These are phyloP conservation scores for Blastobotrys peoriensis DNA, from an alignment of 805 yeast genomes.

Conservation along the genomic window DNA sequence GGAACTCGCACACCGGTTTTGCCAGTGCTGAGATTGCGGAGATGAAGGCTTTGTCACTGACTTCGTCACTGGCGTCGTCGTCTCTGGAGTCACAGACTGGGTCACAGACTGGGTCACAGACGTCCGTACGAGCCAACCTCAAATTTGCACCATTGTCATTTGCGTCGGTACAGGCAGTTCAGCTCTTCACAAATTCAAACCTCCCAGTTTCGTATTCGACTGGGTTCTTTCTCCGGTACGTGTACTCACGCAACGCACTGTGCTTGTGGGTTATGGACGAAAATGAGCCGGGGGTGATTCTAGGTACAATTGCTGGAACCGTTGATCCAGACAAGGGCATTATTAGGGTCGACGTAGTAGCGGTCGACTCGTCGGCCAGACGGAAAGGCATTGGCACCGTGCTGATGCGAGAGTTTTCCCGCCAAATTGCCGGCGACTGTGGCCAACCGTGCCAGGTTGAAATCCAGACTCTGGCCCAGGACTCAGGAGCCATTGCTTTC, in stretches of 20 bases:
- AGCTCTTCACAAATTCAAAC: slow-evolving; percentile 12
- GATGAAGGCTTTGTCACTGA: too few species aligned
- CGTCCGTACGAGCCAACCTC: too few species aligned
- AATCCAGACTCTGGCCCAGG: not conserved
- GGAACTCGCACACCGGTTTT: too few species aligned
- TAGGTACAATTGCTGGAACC: slow-evolving; percentile 17
- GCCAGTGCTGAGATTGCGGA: too few species aligned
- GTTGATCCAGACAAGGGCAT: slow-evolving; percentile 5
- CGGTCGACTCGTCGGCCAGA: slow-evolving; percentile 16
- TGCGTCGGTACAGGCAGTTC: slow-evolving; percentile 7
- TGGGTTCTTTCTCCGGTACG: slow-evolving; percentile 20
- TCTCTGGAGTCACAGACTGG: too few species aligned
- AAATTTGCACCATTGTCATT: not conserved
- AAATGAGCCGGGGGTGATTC: slow-evolving; percentile 4
- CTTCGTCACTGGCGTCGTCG: too few species aligned
- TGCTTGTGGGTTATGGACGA: slow-evolving; percentile 10
- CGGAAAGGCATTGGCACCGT: slow-evolving; percentile 17
- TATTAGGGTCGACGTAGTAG: slow-evolving; percentile 9
- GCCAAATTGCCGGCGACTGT: not conserved
- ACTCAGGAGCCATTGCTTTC: slow-evolving; percentile 9
- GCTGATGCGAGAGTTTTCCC: slow-evolving; percentile 12
- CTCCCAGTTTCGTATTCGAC: slow-evolving; percentile 11
- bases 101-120: too few species aligned
- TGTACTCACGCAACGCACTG: slow-evolving; percentile 8
- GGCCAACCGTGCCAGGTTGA: not conserved